Base-by-base conservation (phyloP, 345 rosid species). In the Salix brachista region DNA sequence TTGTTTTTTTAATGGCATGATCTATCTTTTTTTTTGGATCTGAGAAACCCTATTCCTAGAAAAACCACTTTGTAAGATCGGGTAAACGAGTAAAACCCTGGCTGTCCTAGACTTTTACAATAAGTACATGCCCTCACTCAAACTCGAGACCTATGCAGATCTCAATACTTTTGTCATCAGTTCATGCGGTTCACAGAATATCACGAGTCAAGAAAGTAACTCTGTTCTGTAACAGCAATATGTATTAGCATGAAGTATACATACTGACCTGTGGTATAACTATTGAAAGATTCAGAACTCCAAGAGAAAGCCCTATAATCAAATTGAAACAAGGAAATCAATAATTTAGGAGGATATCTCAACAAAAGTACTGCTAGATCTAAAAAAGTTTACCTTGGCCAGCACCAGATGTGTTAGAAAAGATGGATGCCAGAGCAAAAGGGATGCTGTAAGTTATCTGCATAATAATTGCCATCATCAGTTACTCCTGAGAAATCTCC, bases 401-500 rank as follows among this genome's bases (percentile, higher is more conserved):
- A 14, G 92, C 96, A 70, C 90, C 89, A 13, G 90, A 36, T 13
- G 73, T 62, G 34, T 77, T 77, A 36, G 87, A 91, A 78, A 86
- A 95, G 60, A 91, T 95, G 56, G 99, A 95, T 67, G 99, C 97
- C 88, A 95, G 61, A 73, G 99, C 99, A 75, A 90, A 95, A 2
- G 97, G 97, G 73, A 95, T 80, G 70, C 96, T 95, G 76, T 46
- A 91, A 67, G 94, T 93, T 56, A 91, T 84, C 99, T 95, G 89
- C 83, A 84, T 41, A 23, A 74, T 21, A 26, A 26, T 32, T 44
- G 11, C 18, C 26, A 58, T 11, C 30, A 9, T 26, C 8, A 25
- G 64, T 58, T 58, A 23, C 23, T 10, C 64, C 23, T 58, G 64
- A 58, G 10, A 41, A 58, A 23, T 23, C 14, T 58, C 25, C 64